Evolutionary conservation across 2,329 filamentous ascomycete species (phyloP), one percentile per base, ranked within the genome.

Genomic region (Aschersonia sp.): DNA sequence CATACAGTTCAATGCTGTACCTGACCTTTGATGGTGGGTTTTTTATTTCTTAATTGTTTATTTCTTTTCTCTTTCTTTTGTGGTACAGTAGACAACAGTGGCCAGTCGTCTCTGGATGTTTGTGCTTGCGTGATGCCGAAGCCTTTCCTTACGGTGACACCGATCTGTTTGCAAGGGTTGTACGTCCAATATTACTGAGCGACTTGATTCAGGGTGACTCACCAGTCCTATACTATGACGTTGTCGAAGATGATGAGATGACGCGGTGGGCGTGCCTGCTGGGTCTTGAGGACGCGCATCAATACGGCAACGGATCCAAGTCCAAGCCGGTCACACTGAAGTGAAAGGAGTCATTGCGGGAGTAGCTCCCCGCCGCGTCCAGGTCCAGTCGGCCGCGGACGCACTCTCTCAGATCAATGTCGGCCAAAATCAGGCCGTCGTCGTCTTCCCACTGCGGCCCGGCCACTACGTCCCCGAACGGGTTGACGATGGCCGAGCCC

Each of bases 1-100:
- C 68, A 83, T 98, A 58, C 92, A 98, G 72, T 98, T 98, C 71
- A 98, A 98, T 71, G 88, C 92, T 53, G 92, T 98, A 57, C 92
- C 92, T n/a, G 92, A 98, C 68, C 14, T 14, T 14, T 14, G 14
- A 14, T 14, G 14, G 14, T 14, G 14, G 14, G 14, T 14, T 14
- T 14, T 14, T 14, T 14, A 14, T 14, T 14, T 37, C 2, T 37
- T 37, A 37, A 37, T 37, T 37, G 2, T 8, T 37, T 7, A 37
- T 37, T 37, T 37, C 12, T 37, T 8, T 37, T 37, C 12, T 37
- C 12, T 8, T 37, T 37, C 12, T 37, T 37, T 37, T 37, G 2
- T 12, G 7, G 35, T 37, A 12, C 35, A 8, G 2, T 37, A 12
- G 35, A 37, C 14, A 14, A 14, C 14, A 14, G 14, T 14, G 14